These are phyloP conservation scores for Raddia distichophylla DNA, from an alignment of 176 grass and related monocot species.

Conservation along the genomic window DNA sequence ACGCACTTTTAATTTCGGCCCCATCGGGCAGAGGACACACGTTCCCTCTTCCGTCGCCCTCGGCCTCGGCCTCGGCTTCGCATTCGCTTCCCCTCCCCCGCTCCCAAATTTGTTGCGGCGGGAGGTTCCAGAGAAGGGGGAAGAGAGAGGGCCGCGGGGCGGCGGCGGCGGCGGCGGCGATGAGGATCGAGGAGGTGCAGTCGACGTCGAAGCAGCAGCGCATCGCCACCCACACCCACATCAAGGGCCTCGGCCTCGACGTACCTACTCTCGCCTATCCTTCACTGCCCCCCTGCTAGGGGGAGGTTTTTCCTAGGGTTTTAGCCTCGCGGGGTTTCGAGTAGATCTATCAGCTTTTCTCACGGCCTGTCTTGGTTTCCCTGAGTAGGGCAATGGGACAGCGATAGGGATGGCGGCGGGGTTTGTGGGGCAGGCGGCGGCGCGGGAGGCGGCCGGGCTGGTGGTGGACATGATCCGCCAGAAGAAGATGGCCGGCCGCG, in stretches of 20 bases:
- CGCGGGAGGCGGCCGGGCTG: constrained; percentile 75
- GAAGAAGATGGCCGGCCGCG: constrained; percentile 96
- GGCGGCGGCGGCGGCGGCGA: constrained; percentile 43
- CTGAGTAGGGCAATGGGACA: constrained; percentile 56
- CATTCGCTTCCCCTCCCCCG: neutral
- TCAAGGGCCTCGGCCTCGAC: constrained; percentile 97
- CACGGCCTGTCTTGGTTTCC: constrained; percentile 6
- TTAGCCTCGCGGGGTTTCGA: constrained; percentile 12
- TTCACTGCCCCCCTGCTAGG: constrained; percentile 13
- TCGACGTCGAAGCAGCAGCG: constrained; percentile 90
- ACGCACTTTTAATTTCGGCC: neutral
- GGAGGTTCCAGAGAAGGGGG: neutral
- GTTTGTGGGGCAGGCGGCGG: constrained; percentile 82
- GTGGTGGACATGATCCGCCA: constrained; percentile 90
- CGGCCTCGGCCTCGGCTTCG: neutral
- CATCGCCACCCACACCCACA: constrained; percentile 89
- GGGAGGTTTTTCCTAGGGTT: constrained; percentile 51
- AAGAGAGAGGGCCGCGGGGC: constrained; percentile 6
- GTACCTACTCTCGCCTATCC: constrained; percentile 40
- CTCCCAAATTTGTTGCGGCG: constrained; percentile 36
- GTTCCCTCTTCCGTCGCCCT: neutral
- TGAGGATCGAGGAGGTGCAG: constrained; percentile 96
- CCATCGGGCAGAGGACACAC: neutral
- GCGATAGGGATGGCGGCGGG: constrained; percentile 75
- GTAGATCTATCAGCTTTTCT: constrained; percentile 17